Base-by-base conservation (phyloP, 805 yeast species). In the Wickerhamiella bombiphila region DNA sequence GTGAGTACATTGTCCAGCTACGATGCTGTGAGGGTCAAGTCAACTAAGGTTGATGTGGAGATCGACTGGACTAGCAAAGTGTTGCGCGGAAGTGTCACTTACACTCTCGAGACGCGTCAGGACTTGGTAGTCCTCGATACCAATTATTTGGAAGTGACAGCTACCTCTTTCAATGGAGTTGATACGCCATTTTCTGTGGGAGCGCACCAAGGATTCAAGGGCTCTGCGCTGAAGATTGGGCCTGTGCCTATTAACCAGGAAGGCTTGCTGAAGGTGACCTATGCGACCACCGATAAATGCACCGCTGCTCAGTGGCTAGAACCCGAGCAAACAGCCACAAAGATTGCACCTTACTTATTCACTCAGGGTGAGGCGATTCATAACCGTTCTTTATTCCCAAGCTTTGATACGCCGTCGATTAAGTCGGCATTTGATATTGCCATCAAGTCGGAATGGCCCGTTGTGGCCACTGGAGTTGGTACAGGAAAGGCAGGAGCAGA, bases 311-410 rank as follows among this genome's bases (percentile, higher is more conserved):
- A 85, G 57, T 85, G 91, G 74, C 61, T 85, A 37, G 71, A 70
- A n/a, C 73, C 76, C 25, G 72, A 66, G 37, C 80, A 76, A 48
- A 79, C 93, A 6, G 74, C 74, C 34, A 93, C 86, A 14, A 70
- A 74, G 43, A 69, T 68, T 30, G 64, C 65, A 19, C 83, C 82
- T 1, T 78, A 72, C 56, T 65, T 85, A 41, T 85, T 83, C 56
- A 81, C 94, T 8, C 95, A 85, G 59, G 72, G 93, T 54, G 93
- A 85, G 61, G 85, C 94, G 26, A 83, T 80, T 45, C 94, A 85
- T 53, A 91, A 94, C 5, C 69, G 95, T 51, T 71, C 88, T 13
- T 65, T 83, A 52, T 76, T 80, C 61, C 95, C 95, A 6, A 80
- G 83, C 50, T 85, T 85, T 54, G 95, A 85, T 57, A 83, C 95